Conservation (phyloP, 192 early-diverging fungal genomes). For the Podila epicladia region DNA sequence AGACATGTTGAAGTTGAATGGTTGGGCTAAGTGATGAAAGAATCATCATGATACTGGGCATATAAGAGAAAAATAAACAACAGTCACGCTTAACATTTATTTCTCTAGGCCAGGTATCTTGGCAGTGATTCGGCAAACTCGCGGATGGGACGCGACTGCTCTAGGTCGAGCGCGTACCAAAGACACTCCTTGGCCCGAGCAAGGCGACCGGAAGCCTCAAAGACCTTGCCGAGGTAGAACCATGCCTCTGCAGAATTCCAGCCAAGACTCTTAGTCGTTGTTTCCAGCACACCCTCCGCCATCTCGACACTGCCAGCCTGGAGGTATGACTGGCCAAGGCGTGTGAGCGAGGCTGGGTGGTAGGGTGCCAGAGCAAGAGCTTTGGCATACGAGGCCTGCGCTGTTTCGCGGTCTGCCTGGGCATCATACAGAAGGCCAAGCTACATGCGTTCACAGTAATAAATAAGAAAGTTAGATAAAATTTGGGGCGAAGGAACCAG, state of each 20-base stretch:
- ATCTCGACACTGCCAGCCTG: constrained; percentile 50
- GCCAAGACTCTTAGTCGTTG: constrained; percentile 57
- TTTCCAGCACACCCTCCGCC: constrained; percentile 61
- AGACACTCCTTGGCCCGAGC: constrained; percentile 62
- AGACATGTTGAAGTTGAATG: constrained; percentile 29
- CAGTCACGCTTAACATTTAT: background rate
- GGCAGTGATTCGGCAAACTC: constrained; percentile 12
- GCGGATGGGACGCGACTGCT: constrained; percentile 59
- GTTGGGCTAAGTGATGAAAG: background rate
- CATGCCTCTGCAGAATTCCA: constrained; percentile 73
- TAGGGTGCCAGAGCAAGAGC: constrained; percentile 52
- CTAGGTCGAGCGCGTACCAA: constrained; percentile 65
- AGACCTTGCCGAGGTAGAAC: constrained; percentile 61
- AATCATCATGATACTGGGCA: background rate
- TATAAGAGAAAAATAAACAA: background rate
- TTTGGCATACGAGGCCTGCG: constrained; percentile 59
- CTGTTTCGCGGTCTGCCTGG: constrained; percentile 42
- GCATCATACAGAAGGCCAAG: constrained; percentile 48
- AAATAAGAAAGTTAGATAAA: background rate
- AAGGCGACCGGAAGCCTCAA: constrained; percentile 45
- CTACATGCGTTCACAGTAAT: background rate
- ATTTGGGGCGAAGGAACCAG: background rate
- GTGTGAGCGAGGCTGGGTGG: constrained; percentile 51
- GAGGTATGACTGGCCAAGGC: constrained; percentile 57
- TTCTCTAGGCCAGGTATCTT: background rate